phyloP scores from a whole-genome alignment of 2,329 filamentous ascomycete species.

The Claviceps pusilla region DNA sequence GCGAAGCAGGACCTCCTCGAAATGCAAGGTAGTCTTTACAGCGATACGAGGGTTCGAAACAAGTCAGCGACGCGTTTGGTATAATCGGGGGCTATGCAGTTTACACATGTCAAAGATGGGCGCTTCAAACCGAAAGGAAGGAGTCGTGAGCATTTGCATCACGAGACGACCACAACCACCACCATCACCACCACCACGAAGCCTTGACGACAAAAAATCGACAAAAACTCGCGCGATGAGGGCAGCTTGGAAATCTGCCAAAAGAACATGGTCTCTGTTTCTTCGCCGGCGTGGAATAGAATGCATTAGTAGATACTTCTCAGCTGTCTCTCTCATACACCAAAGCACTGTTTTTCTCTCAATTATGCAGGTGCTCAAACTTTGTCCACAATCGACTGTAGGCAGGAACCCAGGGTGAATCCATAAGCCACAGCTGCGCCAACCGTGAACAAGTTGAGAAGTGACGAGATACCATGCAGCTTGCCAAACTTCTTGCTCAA shows the following conservation, averaged over 20 bases:
- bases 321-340: background rate
- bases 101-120: background rate
- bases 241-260: background rate
- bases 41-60: background rate
- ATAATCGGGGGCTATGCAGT: too few relatives aligned
- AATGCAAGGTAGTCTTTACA: constrained; percentile 14
- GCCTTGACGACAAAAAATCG: background rate
- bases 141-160: background rate
- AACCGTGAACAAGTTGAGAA: constrained; percentile 62
- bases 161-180: background rate
- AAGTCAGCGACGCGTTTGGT: background rate
- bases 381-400: constrained; percentile 28
- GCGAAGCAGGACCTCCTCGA: constrained; percentile 33
- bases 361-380: background rate
- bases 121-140: background rate
- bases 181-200: background rate
- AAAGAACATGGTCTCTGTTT: background rate
- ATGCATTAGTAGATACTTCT: background rate
- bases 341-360: background rate
- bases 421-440: constrained; percentile 64
- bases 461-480: constrained; percentile 66
- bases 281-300: background rate
- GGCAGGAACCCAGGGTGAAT: constrained; percentile 50
- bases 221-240: background rate
- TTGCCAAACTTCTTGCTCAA: constrained; percentile 66